phyloP scores from a whole-genome alignment of 1,284 basidiomycete species.

The Schizopora paradoxa region DNA sequence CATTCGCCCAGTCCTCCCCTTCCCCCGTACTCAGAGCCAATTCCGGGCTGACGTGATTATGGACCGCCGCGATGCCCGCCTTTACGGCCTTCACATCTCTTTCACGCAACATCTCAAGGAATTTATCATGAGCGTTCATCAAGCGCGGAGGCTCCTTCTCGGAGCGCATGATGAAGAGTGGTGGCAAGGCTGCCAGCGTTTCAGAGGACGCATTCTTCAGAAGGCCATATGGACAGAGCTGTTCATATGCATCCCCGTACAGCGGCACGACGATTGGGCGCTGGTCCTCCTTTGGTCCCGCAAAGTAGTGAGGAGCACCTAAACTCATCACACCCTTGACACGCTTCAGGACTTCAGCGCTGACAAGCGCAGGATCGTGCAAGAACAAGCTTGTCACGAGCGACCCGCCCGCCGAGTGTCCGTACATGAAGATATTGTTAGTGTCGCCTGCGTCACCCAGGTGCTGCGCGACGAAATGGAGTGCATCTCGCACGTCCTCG shows the following conservation, averaged over 20 bases:
- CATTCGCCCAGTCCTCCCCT: slow-evolving; percentile 57
- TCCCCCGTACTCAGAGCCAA: slow-evolving; percentile 46
- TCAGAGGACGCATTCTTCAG: slow-evolving; percentile 32
- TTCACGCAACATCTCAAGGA: slow-evolving; percentile 33
- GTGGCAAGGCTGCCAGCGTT: slow-evolving; percentile 36
- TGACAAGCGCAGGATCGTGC: slow-evolving; percentile 31
- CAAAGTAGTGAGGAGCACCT: slow-evolving; percentile 34
- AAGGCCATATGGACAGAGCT: slow-evolving; percentile 37
- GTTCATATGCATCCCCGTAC: slow-evolving; percentile 40
- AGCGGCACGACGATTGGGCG: slow-evolving; percentile 32
- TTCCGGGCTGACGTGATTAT: slow-evolving; percentile 59
- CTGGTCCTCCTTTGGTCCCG: slow-evolving; percentile 20
- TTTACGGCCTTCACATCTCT: slow-evolving; percentile 29
- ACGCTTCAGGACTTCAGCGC: slow-evolving; percentile 39
- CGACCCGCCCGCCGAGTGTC: slow-evolving; percentile 54
- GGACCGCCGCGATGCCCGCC: slow-evolving; percentile 40
- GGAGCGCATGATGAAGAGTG: slow-evolving; percentile 40
- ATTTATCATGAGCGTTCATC: slow-evolving; percentile 28
- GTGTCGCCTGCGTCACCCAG: slow-evolving; percentile 30
- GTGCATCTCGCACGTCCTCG: slow-evolving; percentile 52
- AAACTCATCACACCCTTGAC: slow-evolving; percentile 45
- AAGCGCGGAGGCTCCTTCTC: slow-evolving; percentile 49
- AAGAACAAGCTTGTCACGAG: slow-evolving; percentile 43
- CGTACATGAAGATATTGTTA: slow-evolving; percentile 41
- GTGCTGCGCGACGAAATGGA: slow-evolving; percentile 46